Base-by-base conservation (phyloP, 1,139 yeast genomes). In the Geotrichum candidum region DNA sequence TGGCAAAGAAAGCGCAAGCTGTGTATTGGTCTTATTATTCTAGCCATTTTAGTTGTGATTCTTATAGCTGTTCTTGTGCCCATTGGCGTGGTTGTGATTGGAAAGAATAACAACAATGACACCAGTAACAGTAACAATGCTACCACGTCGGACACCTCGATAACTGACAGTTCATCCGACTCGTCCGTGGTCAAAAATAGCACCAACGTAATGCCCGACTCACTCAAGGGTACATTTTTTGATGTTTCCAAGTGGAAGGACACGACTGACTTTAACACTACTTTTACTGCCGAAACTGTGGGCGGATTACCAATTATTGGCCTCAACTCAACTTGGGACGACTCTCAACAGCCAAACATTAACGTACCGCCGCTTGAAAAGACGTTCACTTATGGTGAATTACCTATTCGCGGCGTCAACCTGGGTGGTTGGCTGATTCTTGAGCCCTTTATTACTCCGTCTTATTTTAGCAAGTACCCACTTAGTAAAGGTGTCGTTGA, bases 391-490 rank as follows among this genome's bases (percentile, higher is more conserved):
- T 86, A 85, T 69, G 74, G 77, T 29, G 73, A 72, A 38, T 78
- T 77, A 53, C 84, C 82, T 51, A 78, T 89, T 50, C 77, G 84
- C 54, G 97, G 97, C 63, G 92, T 91, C 54, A 90, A 90, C 69
- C 76, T 91, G 29, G 97, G 97, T 55, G 97, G 97, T 27, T 91
- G 97, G 97, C 81, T 90, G 65, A 88, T 90, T 1, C 76, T 90
- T 54, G 97, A 91, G 75, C 78, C 87, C 78, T 91, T 84, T 73
- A 89, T 91, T 68, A 88, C 91, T 0, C 96, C 97, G 1, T 85
- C 94, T 1, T 75, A 88, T 64, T 91, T 88, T 71, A 84, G 84
- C 65, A 78, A 78, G 1, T 78, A 73, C 63, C 62, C 65, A 22
- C 25, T 35, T 3, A 51, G 60, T 54, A 53, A 63, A 7, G 69